A percentile compares a stretch with the other conserved stretches of the same genome.
phyloP scores from a whole-genome alignment of 306 rosid genomes.

The Acacia acuminata region DNA sequence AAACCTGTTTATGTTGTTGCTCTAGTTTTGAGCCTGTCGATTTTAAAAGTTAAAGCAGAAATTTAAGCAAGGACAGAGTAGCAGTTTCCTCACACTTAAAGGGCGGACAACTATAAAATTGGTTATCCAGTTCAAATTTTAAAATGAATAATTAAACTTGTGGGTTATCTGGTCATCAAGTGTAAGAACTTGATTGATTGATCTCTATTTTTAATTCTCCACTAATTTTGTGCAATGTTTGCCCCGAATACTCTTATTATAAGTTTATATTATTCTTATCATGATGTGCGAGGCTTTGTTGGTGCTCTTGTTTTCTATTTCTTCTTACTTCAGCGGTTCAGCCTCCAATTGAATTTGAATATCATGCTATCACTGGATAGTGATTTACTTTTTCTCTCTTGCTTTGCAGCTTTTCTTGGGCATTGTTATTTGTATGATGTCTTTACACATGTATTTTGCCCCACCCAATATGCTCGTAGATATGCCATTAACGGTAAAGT shows the following conservation, averaged over 20 bases:
- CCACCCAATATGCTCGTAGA: conserved; percentile 55
- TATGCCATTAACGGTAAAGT: conserved; percentile 46
- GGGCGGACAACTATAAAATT: background rate
- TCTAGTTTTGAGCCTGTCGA: background rate
- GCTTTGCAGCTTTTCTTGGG: conserved; percentile 65
- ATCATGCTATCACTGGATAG: background rate
- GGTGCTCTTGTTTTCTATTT: background rate
- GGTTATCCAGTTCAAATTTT: background rate
- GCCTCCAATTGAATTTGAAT: background rate
- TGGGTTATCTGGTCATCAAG: background rate
- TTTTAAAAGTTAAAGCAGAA: background rate
- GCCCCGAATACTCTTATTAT: background rate
- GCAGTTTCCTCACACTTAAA: background rate
- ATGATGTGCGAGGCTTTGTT: background rate
- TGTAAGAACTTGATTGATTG: background rate
- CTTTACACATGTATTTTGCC: conserved; percentile 65
- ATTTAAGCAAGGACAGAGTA: background rate
- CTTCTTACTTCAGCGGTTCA: background rate
- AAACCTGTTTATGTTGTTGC: background rate
- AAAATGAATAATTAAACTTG: background rate
- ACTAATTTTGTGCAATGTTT: background rate
- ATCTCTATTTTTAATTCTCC: background rate
- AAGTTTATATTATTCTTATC: background rate
- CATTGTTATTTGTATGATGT: conserved; percentile 66
- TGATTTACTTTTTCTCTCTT: conserved; percentile 14